Evolutionary conservation across 768 basidiomycete species (phyloP), one percentile per base, ranked within the genome.

Genomic region (Lentinus brumalis): DNA sequence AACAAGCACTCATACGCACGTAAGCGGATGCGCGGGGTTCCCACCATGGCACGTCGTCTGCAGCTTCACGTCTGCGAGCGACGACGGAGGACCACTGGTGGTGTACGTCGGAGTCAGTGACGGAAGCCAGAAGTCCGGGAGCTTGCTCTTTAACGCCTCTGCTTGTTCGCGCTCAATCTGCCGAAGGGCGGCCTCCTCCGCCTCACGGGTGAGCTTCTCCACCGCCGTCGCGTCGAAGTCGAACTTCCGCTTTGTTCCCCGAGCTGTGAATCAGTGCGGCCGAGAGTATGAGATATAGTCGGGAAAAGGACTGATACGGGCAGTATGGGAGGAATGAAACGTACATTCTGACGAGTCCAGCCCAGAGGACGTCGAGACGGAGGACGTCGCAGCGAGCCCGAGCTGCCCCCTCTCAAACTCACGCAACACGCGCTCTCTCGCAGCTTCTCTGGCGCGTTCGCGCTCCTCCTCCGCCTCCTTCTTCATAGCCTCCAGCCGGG

Each of bases 41-140:
- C 89, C 89, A 5, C 91, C 93, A 58, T 90, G 84, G 75, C 97
- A 99, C 56, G 91, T 85, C 8, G 96, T 94, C 68, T 93, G 90
- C 32, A 95, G 75, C 74, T 94, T 94, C 38, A 95, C 82, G 66
- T 95, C 92, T 66, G 83, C 81, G 45, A 94, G 74, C 4, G 88
- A 88, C 30, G 78, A 80, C 2, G 87, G 88, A 10, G 80, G 81
- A 0, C 86, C 86, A 51, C 70, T 79, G 35, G 89, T 79, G 26
- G 83, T 76, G 74, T 91, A 85, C 47, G 83, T 96, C 0, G 96
- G 96, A 0, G 96, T 95, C 29, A 98, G 76, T 0, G 92, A 94
- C 2, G 95, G 95, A 41, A 99, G 80, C 97, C 97, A 99, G 72
- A 97, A 99, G 68, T 97, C 95, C 2, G 97, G 95, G 3, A 98